These are phyloP conservation scores for Talaromyces sp. DNA, from an alignment of 2,329 filamentous ascomycete species.

Conservation along the genomic window DNA sequence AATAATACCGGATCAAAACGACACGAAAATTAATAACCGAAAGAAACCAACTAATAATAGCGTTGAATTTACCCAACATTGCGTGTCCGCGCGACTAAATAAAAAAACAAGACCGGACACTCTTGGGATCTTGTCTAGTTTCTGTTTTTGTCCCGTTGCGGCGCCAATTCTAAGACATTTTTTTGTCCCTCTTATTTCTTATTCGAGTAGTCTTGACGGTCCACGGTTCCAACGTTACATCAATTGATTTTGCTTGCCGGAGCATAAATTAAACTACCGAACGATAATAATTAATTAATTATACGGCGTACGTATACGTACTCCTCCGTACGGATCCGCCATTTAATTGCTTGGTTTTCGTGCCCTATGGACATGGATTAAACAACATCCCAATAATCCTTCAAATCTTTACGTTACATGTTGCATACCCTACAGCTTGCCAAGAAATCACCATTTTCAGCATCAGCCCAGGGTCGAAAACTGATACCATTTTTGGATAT, in stretches of 20 bases:
- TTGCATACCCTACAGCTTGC: neutral
- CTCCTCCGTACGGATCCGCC: neutral
- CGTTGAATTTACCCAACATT: neutral
- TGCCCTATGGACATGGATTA: no score
- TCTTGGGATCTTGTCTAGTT: neutral
- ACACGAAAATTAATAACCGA: neutral
- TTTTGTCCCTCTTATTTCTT: neutral
- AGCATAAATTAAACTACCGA: neutral
- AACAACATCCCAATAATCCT: no score
- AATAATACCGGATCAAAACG: no score
- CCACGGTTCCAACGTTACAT: neutral
- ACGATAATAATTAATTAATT: neutral
- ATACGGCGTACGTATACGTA: neutral
- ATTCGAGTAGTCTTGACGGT: neutral
- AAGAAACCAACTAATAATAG: neutral
- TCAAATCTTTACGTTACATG: neutral
- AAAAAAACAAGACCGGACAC: neutral
- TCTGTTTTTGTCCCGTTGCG: no score
- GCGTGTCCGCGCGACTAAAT: neutral
- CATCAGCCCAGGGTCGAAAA: no score
- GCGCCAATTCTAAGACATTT: conserved; percentile 1
- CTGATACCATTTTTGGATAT: neutral
- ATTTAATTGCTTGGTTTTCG: neutral
- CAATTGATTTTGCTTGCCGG: neutral
- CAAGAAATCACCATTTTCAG: neutral